Conservation (phyloP, 305 asterid genomes). For the Rubia peregrina region DNA sequence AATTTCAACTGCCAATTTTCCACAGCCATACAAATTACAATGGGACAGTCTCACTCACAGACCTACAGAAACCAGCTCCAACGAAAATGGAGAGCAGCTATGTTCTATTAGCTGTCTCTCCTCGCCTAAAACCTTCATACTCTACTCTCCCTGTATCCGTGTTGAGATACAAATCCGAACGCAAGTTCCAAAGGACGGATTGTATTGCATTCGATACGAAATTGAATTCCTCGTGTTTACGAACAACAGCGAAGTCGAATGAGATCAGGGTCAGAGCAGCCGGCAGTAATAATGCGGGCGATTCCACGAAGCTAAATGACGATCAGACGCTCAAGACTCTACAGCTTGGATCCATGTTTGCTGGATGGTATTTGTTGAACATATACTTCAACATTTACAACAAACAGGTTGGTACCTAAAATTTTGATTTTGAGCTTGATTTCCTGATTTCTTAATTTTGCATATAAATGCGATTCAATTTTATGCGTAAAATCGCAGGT, state of each 20-base stretch:
- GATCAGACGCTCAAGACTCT: slow-evolving; percentile 20
- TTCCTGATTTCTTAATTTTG: not conserved
- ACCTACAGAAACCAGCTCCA: not conserved
- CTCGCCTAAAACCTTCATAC: slow-evolving; percentile 31
- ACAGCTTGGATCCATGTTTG: slow-evolving; percentile 70
- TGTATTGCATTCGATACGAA: slow-evolving; percentile 10
- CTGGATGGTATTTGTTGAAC: slow-evolving; percentile 61
- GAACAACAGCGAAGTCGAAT: slow-evolving; percentile 9
- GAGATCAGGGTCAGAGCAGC: slow-evolving; percentile 36
- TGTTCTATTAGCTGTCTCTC: slow-evolving; percentile 27
- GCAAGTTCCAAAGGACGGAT: not conserved
- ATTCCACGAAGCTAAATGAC: slow-evolving; percentile 19
- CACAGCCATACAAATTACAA: slow-evolving; percentile 13
- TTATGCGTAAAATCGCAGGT: slow-evolving; percentile 31
- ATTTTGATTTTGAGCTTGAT: not conserved
- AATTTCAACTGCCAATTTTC: slow-evolving; percentile 3
- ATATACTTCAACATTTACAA: slow-evolving; percentile 80
- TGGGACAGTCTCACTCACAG: not conserved
- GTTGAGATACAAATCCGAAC: slow-evolving; percentile 2
- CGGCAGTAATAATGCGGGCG: slow-evolving; percentile 27
- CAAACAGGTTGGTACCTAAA: slow-evolving; percentile 47
- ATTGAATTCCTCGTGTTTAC: slow-evolving; percentile 7
- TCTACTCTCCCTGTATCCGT: slow-evolving; percentile 11
- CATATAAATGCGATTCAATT: too few species aligned
- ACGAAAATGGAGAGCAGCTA: slow-evolving; percentile 13